Conservation (phyloP, 257 asterid species). For the Mentha longifolia region DNA sequence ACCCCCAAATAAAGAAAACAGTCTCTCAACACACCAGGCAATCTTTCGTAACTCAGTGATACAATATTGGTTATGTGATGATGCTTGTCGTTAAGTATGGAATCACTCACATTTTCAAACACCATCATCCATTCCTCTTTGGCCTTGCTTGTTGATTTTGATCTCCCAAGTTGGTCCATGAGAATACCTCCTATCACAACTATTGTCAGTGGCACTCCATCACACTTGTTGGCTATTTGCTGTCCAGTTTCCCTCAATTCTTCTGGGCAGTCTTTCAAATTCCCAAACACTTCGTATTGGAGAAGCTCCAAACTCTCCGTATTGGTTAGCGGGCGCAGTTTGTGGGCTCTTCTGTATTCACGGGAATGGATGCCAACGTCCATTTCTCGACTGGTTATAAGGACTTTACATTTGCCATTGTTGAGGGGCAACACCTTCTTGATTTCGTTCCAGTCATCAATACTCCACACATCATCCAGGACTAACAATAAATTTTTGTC, state of each 20-base stretch:
- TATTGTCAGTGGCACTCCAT: constrained; percentile 54
- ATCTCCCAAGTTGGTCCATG: not conserved
- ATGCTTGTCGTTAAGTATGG: not conserved
- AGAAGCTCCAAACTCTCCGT: constrained; percentile 51
- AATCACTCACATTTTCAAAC: not conserved
- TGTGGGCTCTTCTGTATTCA: constrained; percentile 18
- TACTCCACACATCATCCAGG: constrained; percentile 57
- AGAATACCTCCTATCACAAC: constrained; percentile 44
- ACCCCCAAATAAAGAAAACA: constrained; percentile 59
- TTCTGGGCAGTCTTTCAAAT: constrained; percentile 5
- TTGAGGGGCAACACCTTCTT: constrained; percentile 36
- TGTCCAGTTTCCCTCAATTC: constrained; percentile 31
- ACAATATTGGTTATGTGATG: constrained; percentile 27
- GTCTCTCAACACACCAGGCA: constrained; percentile 44
- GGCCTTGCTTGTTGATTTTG: not conserved
- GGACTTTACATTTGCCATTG: constrained; percentile 40
- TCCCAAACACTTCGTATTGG: constrained; percentile 43
- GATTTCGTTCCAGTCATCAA: constrained; percentile 38
- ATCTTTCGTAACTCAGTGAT: constrained; percentile 46
- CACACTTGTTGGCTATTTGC: constrained; percentile 41
- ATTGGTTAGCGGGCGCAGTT: constrained; percentile 25
- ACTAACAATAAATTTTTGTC: constrained; percentile 45
- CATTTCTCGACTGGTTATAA: constrained; percentile 22
- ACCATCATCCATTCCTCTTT: constrained; percentile 32
- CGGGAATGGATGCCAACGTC: constrained; percentile 35